Conservation (phyloP, 2,329 filamentous ascomycete species). For the Colletotrichum lini region DNA sequence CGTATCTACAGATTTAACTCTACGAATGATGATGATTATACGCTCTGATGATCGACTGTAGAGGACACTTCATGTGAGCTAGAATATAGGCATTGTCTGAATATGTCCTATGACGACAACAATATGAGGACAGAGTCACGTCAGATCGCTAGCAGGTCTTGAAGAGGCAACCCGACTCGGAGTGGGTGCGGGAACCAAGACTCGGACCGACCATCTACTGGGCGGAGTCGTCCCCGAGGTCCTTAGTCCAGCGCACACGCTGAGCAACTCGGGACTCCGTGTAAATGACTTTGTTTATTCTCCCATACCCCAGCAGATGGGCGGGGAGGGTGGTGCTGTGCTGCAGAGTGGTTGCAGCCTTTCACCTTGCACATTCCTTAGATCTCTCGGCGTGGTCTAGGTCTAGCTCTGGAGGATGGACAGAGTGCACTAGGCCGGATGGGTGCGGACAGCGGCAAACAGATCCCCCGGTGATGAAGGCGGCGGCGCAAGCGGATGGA, state of each 20-base stretch:
- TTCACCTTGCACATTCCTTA: conserved; percentile 14
- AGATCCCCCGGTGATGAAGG: not conserved
- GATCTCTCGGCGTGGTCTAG: conserved; percentile 14
- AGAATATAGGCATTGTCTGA: not conserved
- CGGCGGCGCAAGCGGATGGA: not conserved
- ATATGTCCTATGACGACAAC: no score
- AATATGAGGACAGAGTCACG: not conserved
- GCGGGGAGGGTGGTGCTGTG: not conserved
- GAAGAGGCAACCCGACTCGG: conserved; percentile 16
- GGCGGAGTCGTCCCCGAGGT: conserved; percentile 24
- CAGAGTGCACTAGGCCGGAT: conserved; percentile 27
- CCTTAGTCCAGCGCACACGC: not conserved
- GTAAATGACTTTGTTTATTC: not conserved
- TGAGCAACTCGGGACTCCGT: not conserved
- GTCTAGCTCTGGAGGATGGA: not conserved
- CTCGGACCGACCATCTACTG: conserved; percentile 5
- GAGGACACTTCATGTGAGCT: no score
- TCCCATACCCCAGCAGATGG: not conserved
- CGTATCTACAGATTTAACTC: not conserved
- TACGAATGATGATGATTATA: conserved; percentile 12
- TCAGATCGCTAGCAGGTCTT: not conserved
- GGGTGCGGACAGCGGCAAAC: conserved; percentile 26
- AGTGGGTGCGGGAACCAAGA: not conserved
- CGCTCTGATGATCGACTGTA: no score
- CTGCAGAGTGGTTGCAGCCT: conserved; percentile 12